Base-by-base conservation (phyloP, 1,284 basidiomycete species). In the Ustilago curta region DNA sequence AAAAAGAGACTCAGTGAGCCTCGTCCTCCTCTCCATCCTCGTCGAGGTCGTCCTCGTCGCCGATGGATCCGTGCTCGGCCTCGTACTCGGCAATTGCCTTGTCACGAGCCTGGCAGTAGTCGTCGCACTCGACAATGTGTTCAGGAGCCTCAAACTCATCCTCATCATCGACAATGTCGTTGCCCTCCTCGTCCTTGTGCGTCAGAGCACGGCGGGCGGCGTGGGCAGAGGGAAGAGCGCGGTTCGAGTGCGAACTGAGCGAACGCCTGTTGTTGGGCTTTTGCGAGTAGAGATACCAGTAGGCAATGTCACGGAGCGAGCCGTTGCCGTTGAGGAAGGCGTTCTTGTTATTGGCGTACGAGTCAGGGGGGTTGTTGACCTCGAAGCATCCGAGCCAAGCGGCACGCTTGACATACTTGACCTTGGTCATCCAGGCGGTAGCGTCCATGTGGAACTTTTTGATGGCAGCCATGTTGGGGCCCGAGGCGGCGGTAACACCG, bases 341-440 rank as follows among this genome's bases (percentile, higher is more conserved):
- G 64, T 82, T 84, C 63, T 77, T 68, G 63, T 74, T 70, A 60
- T 81, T 70, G 53, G 75, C 79, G 66, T 75, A 84, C 48, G 54
- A 59, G 70, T 84, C 83, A 21, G 81, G 81, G 11, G 81, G 77
- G 54, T 73, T 70, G 51, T 48, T 43, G 59, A 78, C 52, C 70
- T 76, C 61, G 55, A 81, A 84, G 75, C 80, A 76, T 49, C 83
- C 83, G 21, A 83, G 59, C 81, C 80, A 82, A 1, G 81, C 78
- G 62, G 75, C 78, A 47, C 83, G 83, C 65, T 82, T 27, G 51
- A 84, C 77, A 59, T 82, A 84, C 35, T 60, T 58, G 54, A 62
- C 55, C 25, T 35, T 50, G 27, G 55, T 52, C 67, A 83, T 72
- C 72, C 76, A 84, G 18, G 61, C 23, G 27, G 76, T 78, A 52